Base-by-base conservation (phyloP, 2,329 filamentous ascomycete genomes). In the Dactylellina cionopaga region DNA sequence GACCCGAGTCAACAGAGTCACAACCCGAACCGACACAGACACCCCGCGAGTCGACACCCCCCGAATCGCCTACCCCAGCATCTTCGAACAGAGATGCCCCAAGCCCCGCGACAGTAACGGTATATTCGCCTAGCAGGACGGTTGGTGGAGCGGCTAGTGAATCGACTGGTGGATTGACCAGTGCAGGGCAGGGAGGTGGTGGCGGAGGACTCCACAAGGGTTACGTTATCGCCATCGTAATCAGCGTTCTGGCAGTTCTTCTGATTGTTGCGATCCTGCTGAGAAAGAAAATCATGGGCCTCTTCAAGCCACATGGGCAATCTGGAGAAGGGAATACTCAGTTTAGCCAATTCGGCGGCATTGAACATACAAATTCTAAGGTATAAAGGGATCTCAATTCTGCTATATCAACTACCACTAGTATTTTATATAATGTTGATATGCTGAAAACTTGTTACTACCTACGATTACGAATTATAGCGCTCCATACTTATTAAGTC, bases 121-220 rank as follows among this genome's bases (percentile, higher is more conserved):
- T 46, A 25, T 46, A 46, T 46, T 24, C 17, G 6, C 17, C 43
- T 46, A 46, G 10, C 17, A 19, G 17, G 43, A 6, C 43, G 17
- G 22, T 15, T 7, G 24, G 17, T 46, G 43, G 4, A 24, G 10
- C 43, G 10, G 17, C 43, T 46, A 24, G 35, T 39, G 35, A 33
- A 33, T 33, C 29, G 29, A 33, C 5, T 11, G 29, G 39, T 43
- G 17, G 17, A 15, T 13, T n/a, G 10, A 43, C 6, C 39, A n/a
- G 17, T 15, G 39, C 5, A 33, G 29, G 29, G 5, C 29, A 33
- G 43, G 15, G 5, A 46, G 43, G 43, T 5, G 43, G 43, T 5
- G 43, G 43, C 5, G 17, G 43, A 24, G 43, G 43, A n/a, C 43
- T 46, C 43, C 43, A 46, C 43, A 46, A 46, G 24, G 43, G 43